These are phyloP conservation scores for Neurospora africana DNA, from an alignment of 495 filamentous ascomycete species.

Conservation along the genomic window DNA sequence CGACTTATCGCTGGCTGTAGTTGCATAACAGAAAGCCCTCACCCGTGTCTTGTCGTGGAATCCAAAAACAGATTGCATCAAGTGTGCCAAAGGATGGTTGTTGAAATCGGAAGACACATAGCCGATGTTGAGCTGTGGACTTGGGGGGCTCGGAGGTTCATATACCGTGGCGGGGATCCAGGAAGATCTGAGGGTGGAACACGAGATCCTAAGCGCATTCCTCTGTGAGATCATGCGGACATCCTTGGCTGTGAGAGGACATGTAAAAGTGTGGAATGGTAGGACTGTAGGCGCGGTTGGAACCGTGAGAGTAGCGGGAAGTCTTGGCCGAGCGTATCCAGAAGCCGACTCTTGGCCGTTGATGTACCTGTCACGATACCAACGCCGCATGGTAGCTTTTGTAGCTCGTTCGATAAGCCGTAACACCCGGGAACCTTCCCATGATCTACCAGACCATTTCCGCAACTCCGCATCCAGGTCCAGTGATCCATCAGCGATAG, in stretches of 20 bases:
- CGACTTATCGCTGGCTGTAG: slow-evolving; percentile 83
- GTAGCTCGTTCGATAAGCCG: slow-evolving; percentile 77
- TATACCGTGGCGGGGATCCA: slow-evolving; percentile 82
- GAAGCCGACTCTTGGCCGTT: slow-evolving; percentile 44
- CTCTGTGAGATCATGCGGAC: slow-evolving; percentile 92
- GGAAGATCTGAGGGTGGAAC: slow-evolving; percentile 68
- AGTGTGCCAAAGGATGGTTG: slow-evolving; percentile 90
- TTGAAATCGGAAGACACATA: slow-evolving; percentile 99
- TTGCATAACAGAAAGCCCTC: slow-evolving; percentile 93
- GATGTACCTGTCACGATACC: slow-evolving; percentile 80
- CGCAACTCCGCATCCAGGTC: slow-evolving; percentile 37
- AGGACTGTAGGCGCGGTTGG: slow-evolving; percentile 90
- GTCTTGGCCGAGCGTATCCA: slow-evolving; percentile 62
- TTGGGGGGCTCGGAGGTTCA: slow-evolving; percentile 70
- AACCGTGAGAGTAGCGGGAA: slow-evolving; percentile 64
- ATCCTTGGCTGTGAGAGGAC: slow-evolving; percentile 83
- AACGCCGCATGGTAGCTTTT: slow-evolving; percentile 64
- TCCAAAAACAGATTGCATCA: slow-evolving; percentile 99
- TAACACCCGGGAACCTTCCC: slow-evolving; percentile 86
- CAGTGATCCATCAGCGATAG: slow-evolving; percentile 15
- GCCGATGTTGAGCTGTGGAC: slow-evolving; percentile 75
- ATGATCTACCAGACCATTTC: slow-evolving; percentile 64
- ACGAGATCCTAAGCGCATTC: slow-evolving; percentile 88
- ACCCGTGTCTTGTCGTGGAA: slow-evolving; percentile 65
- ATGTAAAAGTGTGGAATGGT: slow-evolving; percentile 98